These are phyloP conservation scores for Bretziella fagacearum DNA, from an alignment of 2,329 filamentous ascomycete species.

Conservation along the genomic window DNA sequence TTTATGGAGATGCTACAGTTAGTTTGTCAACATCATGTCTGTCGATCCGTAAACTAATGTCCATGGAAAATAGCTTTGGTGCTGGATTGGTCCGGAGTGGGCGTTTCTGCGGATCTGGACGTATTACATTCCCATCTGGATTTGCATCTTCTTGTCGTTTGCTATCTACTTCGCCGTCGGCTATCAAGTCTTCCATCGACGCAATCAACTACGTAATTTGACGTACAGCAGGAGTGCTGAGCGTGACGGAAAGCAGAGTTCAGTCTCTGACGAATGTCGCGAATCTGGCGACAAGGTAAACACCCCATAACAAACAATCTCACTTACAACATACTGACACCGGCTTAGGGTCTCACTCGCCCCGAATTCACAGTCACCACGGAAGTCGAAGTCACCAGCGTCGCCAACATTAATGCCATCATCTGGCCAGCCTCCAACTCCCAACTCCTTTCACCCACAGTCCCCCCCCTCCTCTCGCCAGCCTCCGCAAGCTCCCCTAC, in stretches of 20 bases:
- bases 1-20: slow-evolving; percentile 43
- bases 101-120: slow-evolving; percentile 41
- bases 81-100: slow-evolving; percentile 40
- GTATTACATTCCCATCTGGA: slow-evolving; percentile 45
- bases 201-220: slow-evolving; percentile 38
- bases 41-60: not conserved
- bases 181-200: slow-evolving; percentile 41
- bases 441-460: slow-evolving; percentile 2
- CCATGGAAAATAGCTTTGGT: slow-evolving; percentile 34
- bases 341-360: slow-evolving; percentile 20
- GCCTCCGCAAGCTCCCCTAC: not conserved
- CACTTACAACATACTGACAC: too few relatives aligned
- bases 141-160: slow-evolving; percentile 38
- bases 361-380: slow-evolving; percentile 32
- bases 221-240: slow-evolving; percentile 18
- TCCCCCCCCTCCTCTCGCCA: not conserved
- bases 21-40: slow-evolving; percentile 17
- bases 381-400: slow-evolving; percentile 23
- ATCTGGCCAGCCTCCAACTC: not conserved
- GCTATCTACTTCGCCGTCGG: slow-evolving; percentile 40
- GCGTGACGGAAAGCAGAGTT: slow-evolving; percentile 15
- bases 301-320: not conserved
- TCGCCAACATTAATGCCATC: slow-evolving; percentile 5
- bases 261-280: slow-evolving; percentile 18
- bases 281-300: slow-evolving; percentile 23